A percentile compares a stretch with the other conserved stretches of the same genome.
phyloP scores from a whole-genome alignment of 176 grass and related monocot genomes.

The Typha latifolia region DNA sequence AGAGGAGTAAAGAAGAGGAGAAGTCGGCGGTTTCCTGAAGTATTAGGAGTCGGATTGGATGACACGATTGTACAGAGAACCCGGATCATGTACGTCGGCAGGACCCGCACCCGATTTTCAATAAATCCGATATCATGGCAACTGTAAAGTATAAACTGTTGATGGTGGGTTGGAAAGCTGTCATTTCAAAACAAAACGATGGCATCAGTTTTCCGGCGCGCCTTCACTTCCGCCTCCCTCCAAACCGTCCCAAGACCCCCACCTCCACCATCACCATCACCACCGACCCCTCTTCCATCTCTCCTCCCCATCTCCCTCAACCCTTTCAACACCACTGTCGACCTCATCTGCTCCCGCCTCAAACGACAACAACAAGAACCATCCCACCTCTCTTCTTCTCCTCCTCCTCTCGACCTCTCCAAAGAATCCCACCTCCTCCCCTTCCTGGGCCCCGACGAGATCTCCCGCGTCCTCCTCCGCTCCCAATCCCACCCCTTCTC shows the following conservation, averaged over 20 bases:
- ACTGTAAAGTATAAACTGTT: too few species aligned
- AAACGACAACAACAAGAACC: conserved; percentile 6
- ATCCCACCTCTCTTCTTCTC: neutral
- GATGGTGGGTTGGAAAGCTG: too few species aligned
- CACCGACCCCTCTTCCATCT: conserved; percentile 24
- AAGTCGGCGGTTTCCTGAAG: too few species aligned
- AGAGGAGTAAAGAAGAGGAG: neutral
- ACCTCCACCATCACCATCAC: neutral
- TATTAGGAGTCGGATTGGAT: too few species aligned
- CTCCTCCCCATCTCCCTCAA: conserved; percentile 66
- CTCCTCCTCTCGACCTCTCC: conserved; percentile 13
- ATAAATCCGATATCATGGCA: too few species aligned
- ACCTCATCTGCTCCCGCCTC: conserved; percentile 51
- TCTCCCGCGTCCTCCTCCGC: neutral
- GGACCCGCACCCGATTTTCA: too few species aligned
- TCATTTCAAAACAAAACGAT: too few species aligned
- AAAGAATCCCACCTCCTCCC: conserved; percentile 42
- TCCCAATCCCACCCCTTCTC: neutral
- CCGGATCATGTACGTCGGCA: too few species aligned
- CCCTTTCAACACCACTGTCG: conserved; percentile 48
- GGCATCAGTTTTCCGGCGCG: too few species aligned
- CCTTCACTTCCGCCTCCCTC: neutral
- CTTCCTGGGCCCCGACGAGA: conserved; percentile 35
- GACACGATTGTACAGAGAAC: too few species aligned
- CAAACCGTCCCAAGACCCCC: conserved; percentile 12